Conservation (phyloP, 2,329 filamentous ascomycete genomes). For the Tricladium varicosporioides region DNA sequence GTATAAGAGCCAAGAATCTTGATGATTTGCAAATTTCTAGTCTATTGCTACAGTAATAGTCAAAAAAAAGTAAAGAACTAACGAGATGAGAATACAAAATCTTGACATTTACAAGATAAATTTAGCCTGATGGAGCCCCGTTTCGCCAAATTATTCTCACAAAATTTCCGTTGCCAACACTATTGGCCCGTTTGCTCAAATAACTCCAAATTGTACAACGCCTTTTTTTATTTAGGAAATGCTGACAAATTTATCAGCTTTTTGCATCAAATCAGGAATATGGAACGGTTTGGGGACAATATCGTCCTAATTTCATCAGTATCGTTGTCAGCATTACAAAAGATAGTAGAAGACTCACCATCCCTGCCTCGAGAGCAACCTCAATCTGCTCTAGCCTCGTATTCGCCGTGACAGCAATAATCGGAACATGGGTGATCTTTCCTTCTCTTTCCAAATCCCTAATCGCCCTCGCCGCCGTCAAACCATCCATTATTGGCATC, state of each 20-base stretch:
- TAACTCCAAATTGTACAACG: no score
- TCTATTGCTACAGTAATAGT: no score
- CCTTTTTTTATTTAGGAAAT: no score
- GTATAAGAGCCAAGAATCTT: no score
- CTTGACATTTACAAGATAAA: no score
- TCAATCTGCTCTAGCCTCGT: slow-evolving; percentile 70
- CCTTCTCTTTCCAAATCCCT: slow-evolving; percentile 62
- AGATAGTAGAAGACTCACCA: slow-evolving; percentile 48
- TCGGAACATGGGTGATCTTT: slow-evolving; percentile 59
- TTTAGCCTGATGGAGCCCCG: no score
- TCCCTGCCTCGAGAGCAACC: slow-evolving; percentile 66
- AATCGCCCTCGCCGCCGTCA: slow-evolving; percentile 68
- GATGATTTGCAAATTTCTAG: no score
- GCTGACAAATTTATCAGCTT: background rate
- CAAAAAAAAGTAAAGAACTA: no score
- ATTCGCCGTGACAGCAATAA: slow-evolving; percentile 76
- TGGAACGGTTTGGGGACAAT: background rate
- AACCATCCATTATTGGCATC: slow-evolving; percentile 80
- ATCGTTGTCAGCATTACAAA: background rate
- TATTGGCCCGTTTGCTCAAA: no score
- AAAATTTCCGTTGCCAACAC: no score
- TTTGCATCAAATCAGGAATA: background rate
- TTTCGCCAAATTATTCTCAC: no score
- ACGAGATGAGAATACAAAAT: no score
- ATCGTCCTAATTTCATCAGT: background rate